Conservation (phyloP, 768 basidiomycete genomes). For the Paxillus involutus region DNA sequence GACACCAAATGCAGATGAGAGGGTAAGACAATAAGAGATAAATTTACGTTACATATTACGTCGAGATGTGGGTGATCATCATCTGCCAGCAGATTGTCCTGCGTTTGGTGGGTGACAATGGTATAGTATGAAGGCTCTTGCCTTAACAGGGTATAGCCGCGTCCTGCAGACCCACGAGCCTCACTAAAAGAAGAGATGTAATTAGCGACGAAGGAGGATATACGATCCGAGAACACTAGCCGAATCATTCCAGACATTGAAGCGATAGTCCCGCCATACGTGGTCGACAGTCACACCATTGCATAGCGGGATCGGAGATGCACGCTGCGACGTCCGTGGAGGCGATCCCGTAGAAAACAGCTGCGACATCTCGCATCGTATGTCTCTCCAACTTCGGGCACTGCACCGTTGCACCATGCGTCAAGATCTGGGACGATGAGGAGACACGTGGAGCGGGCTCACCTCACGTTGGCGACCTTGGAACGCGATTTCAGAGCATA, state of each 20-base stretch:
- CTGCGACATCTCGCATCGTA: constrained; percentile 59
- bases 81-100: constrained; percentile 29
- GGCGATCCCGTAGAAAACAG: constrained; percentile 46
- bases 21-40: constrained; percentile 20
- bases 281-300: constrained; percentile 64
- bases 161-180: constrained; percentile 1
- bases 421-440: constrained; percentile 3
- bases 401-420: constrained; percentile 31
- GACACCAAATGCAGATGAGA: constrained; percentile 9
- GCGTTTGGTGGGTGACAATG: constrained; percentile 25
- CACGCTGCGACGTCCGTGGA: constrained; percentile 31
- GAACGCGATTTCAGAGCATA: constrained; percentile 67
- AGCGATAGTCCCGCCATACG: constrained; percentile 65
- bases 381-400: constrained; percentile 66
- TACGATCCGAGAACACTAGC: constrained; percentile 20
- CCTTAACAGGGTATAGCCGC: constrained; percentile 25
- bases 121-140: constrained; percentile 26
- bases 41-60: constrained; percentile 33
- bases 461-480: constrained; percentile 72
- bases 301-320: constrained; percentile 36
- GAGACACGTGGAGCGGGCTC: constrained; percentile 23
- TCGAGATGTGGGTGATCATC: constrained; percentile 17
- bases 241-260: constrained; percentile 60
- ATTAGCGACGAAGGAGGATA: background rate
- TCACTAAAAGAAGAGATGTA: constrained; percentile 19